Percentiles rank a stretch among this genome's conserved stretches.
These are phyloP conservation scores for Cystobasidium tubakii DNA, from an alignment of 768 basidiomycete genomes.

Conservation along the genomic window DNA sequence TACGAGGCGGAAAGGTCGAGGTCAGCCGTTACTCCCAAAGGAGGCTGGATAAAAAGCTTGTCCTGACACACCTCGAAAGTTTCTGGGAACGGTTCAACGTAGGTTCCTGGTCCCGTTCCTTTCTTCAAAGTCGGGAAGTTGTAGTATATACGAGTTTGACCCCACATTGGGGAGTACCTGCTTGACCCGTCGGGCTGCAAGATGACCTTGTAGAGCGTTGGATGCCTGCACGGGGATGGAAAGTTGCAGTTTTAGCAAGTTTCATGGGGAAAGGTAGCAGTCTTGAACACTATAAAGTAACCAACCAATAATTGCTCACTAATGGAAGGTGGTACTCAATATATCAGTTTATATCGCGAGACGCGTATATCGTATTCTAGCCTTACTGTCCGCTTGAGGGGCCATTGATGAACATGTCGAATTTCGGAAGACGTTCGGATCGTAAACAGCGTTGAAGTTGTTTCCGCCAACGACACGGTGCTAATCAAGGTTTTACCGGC, in stretches of 20 bases:
- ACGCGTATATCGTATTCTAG: background rate
- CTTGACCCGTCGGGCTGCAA: conserved; percentile 1
- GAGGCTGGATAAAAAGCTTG: too few species aligned
- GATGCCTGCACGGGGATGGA: conserved; percentile 23
- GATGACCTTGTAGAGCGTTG: conserved; percentile 21
- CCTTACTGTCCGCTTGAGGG: conserved; percentile 28
- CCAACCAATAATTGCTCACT: conserved; percentile 17
- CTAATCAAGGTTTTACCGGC: background rate
- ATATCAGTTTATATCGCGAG: background rate
- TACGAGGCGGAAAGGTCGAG: too few species aligned
- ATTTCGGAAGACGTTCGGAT: conserved; percentile 6
- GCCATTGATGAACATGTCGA: conserved; percentile 8
- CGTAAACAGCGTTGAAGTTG: conserved; percentile 26
- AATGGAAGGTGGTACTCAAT: background rate
- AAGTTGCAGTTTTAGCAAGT: background rate
- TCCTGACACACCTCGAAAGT: conserved; percentile 8
- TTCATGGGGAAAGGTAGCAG: too few species aligned
- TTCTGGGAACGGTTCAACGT: conserved; percentile 32
- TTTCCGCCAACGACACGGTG: conserved; percentile 31
- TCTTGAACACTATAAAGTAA: background rate
- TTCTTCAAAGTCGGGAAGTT: conserved; percentile 31
- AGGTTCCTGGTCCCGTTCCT: conserved; percentile 19
- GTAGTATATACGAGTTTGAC: conserved; percentile 33
- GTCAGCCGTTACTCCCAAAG: too few species aligned
- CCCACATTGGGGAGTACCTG: conserved; percentile 28